These are phyloP conservation scores for Mycosarcoma mackinlayi DNA, from an alignment of 1,284 basidiomycete genomes.

Conservation along the genomic window DNA sequence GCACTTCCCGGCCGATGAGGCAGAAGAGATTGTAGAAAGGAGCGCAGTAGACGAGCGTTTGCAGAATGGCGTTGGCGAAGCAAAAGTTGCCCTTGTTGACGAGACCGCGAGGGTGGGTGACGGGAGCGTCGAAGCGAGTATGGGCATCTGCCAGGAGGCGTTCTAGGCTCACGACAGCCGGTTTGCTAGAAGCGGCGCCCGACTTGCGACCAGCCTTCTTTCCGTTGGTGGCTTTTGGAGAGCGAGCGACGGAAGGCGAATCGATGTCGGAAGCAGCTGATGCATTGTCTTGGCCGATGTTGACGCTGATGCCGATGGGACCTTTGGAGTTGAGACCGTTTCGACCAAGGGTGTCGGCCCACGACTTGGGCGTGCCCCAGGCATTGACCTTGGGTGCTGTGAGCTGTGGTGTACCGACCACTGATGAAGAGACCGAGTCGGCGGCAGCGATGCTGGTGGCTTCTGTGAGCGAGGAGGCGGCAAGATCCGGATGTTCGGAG, in stretches of 20 bases:
- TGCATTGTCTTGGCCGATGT: constrained; percentile 20
- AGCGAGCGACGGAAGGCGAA: constrained; percentile 28
- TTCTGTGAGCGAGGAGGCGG: constrained; percentile 44
- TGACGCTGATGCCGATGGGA: constrained; percentile 47
- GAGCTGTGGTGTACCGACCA: constrained; percentile 21
- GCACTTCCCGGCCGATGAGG: constrained; percentile 75
- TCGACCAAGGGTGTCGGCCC: constrained; percentile 40
- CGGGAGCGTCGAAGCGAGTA: constrained; percentile 64
- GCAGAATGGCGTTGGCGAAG: constrained; percentile 93
- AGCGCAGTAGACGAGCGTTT: constrained; percentile 87
- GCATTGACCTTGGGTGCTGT: constrained; percentile 27
- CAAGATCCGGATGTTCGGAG: constrained; percentile 34
- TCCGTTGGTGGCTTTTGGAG: constrained; percentile 27
- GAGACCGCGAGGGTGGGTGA: constrained; percentile 80
- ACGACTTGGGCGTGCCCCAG: constrained; percentile 44
- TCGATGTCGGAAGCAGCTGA: constrained; percentile 19
- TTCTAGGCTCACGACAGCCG: constrained; percentile 40
- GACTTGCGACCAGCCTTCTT: constrained; percentile 33
- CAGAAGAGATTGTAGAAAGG: constrained; percentile 85
- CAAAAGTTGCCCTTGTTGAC: constrained; percentile 98
- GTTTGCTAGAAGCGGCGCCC: constrained; percentile 10
- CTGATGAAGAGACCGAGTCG: constrained; percentile 17
- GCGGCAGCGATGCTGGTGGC: constrained; percentile 35
- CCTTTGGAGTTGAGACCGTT: constrained; percentile 23
- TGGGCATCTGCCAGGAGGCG: constrained; percentile 48